Evolutionary conservation across 305 asterid genomes (phyloP), one percentile per base, ranked within the genome.

Genomic region (Striga hermonthica): DNA sequence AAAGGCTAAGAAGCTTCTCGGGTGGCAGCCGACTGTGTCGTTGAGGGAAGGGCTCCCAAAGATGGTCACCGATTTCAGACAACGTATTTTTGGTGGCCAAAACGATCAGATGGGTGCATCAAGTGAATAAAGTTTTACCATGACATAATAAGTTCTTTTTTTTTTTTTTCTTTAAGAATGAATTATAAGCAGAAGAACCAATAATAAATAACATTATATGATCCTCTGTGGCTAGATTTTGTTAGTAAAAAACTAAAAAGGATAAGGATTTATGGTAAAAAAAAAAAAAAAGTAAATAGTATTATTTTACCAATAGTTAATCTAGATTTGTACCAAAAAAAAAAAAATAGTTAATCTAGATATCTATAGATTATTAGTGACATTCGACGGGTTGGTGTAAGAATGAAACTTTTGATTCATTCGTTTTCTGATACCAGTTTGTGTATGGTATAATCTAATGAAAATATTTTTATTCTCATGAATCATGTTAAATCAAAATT

Each of bases 31-130:
- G 3, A 75, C 49, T 0, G 82, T 90, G 10, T 79, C 93, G 6
- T 75, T 90, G 35, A 75, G 76, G 13, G 88, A 90, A 3, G 97
- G 97, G 14, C 94, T 90, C 71, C 96, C 95, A 10, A 86, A 74
- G 3, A 86, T 90, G 97, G 93, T 90, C 38, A 65, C 64, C 4
- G 95, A 90, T 75, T 90, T 90, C 75, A 77, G 83, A 44, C 82
- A 78, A 72, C 89, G 96, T 9, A 71, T 88, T 52, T 86, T 81
- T 34, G 86, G 95, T 0, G 84, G 78, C 9, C 81, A 73, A 0
- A 80, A 75, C 56, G 81, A 80, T 47, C 48, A 0, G 0, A 40
- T 52, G 0, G 57, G n/a, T 53, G 3, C 80, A 28, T 66, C 81
- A 5, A 70, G 72, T 10, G 71, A 66, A 50, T 78, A 34, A 57